Evolutionary conservation across 257 asterid genomes (phyloP), one percentile per base, ranked within the genome.

Genomic region (Scutellaria minor): DNA sequence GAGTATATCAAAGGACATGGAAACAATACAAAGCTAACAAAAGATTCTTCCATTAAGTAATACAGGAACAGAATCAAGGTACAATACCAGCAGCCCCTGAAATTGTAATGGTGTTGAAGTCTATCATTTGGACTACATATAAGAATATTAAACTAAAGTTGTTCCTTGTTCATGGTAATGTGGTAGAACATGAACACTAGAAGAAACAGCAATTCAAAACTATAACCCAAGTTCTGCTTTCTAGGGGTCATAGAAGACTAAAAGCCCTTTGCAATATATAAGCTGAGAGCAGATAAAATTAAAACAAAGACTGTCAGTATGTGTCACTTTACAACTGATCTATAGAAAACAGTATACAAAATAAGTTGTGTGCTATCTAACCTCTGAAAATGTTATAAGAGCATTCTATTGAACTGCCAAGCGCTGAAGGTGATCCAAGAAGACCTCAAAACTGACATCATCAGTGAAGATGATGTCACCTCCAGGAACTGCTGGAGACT

Each of bases 371-470:
- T 64, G 69, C 75, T 41, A 68, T 74, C 87, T 80, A 79, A 84
- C 87, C 88, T 85, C 87, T 15, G 76, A 68, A 72, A 78, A 46
- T 65, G 74, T 62, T 59, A 75, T 45, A 70, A 44, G 68, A 68
- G 55, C 15, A 71, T 61, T 66, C 86, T 87, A 92, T 71, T 95
- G 99, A 82, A 92, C 99, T 40, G 92, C 93, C 90, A 95, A 75
- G 65, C 98, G 94, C 85, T 90, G 97, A 72, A 95, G 97, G 82
- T 95, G 99, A 81, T 92, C 98, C 77, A 93, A 79, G 89, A 95
- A 95, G 64, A 95, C 96, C 85, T 92, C 97, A 73, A 95, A 90
- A 87, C 96, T 92, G 77, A 95, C 99, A 77, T 95, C 98, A 78
- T 95, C 99, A 1, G 99, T 95, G 81, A 90, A 92, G 64, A 95